Percentiles rank a stretch among this genome's conserved stretches.
These are phyloP conservation scores for Colletotrichum horii DNA, from an alignment of 2,329 filamentous ascomycete genomes.

Conservation along the genomic window DNA sequence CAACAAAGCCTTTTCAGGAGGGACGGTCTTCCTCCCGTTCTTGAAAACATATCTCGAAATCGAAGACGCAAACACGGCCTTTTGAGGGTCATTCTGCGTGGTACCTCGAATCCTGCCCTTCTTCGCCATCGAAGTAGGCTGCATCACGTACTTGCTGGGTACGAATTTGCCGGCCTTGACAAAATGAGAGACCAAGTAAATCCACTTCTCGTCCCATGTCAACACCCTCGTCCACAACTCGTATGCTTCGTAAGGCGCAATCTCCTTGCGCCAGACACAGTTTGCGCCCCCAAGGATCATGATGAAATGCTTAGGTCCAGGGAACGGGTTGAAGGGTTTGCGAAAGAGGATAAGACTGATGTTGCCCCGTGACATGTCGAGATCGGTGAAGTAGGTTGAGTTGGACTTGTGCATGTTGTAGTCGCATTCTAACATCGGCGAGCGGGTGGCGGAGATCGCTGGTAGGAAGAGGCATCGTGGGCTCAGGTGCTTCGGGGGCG, in stretches of 20 bases:
- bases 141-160: slow-evolving; percentile 54
- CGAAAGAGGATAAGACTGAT: slow-evolving; percentile 73
- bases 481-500: slow-evolving; percentile 27
- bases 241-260: slow-evolving; percentile 16
- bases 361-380: slow-evolving; percentile 83
- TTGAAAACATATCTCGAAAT: slow-evolving; percentile 85
- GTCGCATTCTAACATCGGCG: slow-evolving; percentile 79
- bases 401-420: slow-evolving; percentile 86
- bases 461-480: slow-evolving; percentile 39
- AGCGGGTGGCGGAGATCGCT: slow-evolving; percentile 65
- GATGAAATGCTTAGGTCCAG: slow-evolving; percentile 57
- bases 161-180: slow-evolving; percentile 64
- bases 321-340: slow-evolving; percentile 26
- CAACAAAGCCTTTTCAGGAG: slow-evolving; percentile 76
- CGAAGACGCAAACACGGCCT: slow-evolving; percentile 72
- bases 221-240: slow-evolving; percentile 16
- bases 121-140: slow-evolving; percentile 8
- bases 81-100: slow-evolving; percentile 50
- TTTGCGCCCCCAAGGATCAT: slow-evolving; percentile 48
- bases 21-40: slow-evolving; percentile 80
- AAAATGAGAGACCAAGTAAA: slow-evolving; percentile 78
- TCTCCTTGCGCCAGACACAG: slow-evolving; percentile 11
- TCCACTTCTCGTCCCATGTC: slow-evolving; percentile 80
- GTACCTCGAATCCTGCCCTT: background rate
- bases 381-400: slow-evolving; percentile 86